phyloP scores from a whole-genome alignment of 2,329 filamentous ascomycete genomes.

The Lecanosticta acicola region DNA sequence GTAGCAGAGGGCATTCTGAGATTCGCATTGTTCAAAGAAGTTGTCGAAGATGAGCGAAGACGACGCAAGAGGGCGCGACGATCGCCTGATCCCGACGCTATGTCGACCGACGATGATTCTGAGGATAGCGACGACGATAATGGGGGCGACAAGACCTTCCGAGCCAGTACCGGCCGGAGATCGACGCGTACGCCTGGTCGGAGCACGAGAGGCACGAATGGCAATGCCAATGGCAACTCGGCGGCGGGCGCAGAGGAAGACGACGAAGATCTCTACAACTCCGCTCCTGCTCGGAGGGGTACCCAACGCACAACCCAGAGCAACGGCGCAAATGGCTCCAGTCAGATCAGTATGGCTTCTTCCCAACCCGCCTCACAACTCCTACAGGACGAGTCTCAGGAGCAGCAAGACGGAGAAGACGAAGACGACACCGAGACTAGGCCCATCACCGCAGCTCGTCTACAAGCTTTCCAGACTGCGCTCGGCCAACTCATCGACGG shows the following conservation, averaged over 20 bases:
- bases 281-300: constrained; percentile 21
- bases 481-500: constrained; percentile 79
- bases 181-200: constrained; percentile 26
- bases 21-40: constrained; percentile 96
- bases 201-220: constrained; percentile 20
- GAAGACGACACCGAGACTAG: constrained; percentile 33
- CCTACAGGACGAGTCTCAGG: constrained; percentile 50
- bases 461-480: constrained; percentile 70
- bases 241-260: constrained; percentile 37
- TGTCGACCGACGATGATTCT: constrained; percentile 50
- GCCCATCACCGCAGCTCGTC: constrained; percentile 56
- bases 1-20: constrained; percentile 84
- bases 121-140: constrained; percentile 58
- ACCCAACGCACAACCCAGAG: constrained; percentile 32
- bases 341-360: constrained; percentile 68
- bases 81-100: constrained; percentile 50
- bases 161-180: constrained; percentile 16
- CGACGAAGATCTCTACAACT: constrained; percentile 50
- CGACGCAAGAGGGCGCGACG: constrained; percentile 75
- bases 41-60: constrained; percentile 69
- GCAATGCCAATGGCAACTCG: constrained; percentile 21
- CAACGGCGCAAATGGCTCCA: constrained; percentile 36
- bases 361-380: constrained; percentile 72
- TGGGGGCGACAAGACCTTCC: constrained; percentile 35
- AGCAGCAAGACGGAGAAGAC: constrained; percentile 28